These are phyloP conservation scores for Alternaria consortialis DNA, from an alignment of 2,329 filamentous ascomycete genomes.

Conservation along the genomic window DNA sequence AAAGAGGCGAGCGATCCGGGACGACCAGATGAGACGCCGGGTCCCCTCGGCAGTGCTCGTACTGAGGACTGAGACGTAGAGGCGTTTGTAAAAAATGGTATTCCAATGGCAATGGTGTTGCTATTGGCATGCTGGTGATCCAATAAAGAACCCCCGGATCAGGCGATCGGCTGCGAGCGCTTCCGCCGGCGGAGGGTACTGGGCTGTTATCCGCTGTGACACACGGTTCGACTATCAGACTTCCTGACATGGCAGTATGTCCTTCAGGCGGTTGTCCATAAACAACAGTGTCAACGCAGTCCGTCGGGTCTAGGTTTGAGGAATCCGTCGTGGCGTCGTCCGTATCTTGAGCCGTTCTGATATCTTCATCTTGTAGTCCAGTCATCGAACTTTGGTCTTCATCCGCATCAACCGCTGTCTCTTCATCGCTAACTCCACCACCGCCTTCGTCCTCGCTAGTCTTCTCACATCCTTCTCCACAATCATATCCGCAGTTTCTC, in stretches of 20 bases:
- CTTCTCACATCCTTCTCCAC: constrained; percentile 32
- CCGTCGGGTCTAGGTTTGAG: not conserved
- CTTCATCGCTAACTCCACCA: constrained; percentile 16
- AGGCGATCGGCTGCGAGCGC: constrained; percentile 30
- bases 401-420: constrained; percentile 7
- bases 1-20: constrained; percentile 24
- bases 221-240: constrained; percentile 4
- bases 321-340: not conserved
- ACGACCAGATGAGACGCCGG: constrained; percentile 31
- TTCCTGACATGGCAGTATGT: constrained; percentile 7
- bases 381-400: not conserved
- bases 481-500: constrained; percentile 35
- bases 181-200: constrained; percentile 7
- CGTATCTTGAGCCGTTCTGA: not conserved
- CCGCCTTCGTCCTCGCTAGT: constrained; percentile 21
- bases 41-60: constrained; percentile 39
- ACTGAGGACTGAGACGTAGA: constrained; percentile 43
- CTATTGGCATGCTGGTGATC: constrained; percentile 6
- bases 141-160: constrained; percentile 34
- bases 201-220: constrained; percentile 8
- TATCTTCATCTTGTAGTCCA: not conserved
- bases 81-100: constrained; percentile 39
- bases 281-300: not conserved
- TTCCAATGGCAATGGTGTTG: constrained; percentile 8
- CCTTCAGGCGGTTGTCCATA: constrained; percentile 7